Evolutionary conservation across 192 early-diverging fungal species (phyloP).

Genomic region (Oehlia diaphana): DNA sequence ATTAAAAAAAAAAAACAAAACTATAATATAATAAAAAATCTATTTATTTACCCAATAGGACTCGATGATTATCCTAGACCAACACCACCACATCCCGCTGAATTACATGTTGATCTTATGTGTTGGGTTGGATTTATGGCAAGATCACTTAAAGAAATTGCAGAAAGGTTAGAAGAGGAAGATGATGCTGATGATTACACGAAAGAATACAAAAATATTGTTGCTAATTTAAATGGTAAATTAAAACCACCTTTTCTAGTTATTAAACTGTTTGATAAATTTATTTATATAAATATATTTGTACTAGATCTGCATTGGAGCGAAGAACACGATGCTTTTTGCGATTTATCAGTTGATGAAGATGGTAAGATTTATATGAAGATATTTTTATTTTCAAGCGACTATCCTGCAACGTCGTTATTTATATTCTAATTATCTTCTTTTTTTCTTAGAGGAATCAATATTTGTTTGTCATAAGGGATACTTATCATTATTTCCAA

Average conservation of each 20-base stretch:
- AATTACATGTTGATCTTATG: slow-evolving; percentile 77
- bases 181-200: slow-evolving; percentile 60
- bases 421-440: not conserved
- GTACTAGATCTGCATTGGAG: slow-evolving; percentile 70
- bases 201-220: slow-evolving; percentile 53
- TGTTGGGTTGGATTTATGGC: slow-evolving; percentile 75
- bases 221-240: slow-evolving; percentile 56
- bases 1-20: too few relatives aligned
- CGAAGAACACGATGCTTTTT: slow-evolving; percentile 57
- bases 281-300: not conserved
- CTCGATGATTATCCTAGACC: slow-evolving; percentile 95
- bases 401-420: too few relatives aligned
- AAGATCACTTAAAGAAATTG: slow-evolving; percentile 58
- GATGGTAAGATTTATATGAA: slow-evolving; percentile 33
- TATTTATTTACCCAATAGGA: slow-evolving; percentile 37
- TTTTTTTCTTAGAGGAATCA: slow-evolving; percentile 34
- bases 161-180: slow-evolving; percentile 52
- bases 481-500: slow-evolving; percentile 82
- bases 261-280: slow-evolving; percentile 23
- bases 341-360: slow-evolving; percentile 63
- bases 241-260: slow-evolving; percentile 47
- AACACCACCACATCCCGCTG: slow-evolving; percentile 64
- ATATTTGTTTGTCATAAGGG: slow-evolving; percentile 67
- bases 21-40: too few relatives aligned
- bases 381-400: not conserved